Percentiles rank a stretch among this genome's conserved stretches.
Evolutionary conservation across 768 basidiomycete species (phyloP).

Genomic region (Tylopilus rubrobrunneus): DNA sequence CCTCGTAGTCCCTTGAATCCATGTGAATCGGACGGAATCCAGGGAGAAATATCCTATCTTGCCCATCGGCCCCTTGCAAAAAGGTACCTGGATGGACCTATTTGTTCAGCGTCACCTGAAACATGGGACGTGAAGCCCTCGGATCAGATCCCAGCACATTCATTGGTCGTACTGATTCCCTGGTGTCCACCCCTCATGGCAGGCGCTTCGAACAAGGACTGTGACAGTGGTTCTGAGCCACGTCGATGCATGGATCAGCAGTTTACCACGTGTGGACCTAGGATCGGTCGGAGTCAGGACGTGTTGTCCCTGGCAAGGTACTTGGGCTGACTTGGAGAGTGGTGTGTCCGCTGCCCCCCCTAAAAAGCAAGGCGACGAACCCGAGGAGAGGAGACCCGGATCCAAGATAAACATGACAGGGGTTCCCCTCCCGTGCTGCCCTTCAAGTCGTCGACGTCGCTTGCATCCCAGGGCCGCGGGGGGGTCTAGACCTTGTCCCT

Average conservation of each 20-base stretch:
- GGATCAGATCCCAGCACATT: slow-evolving; percentile 12
- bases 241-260: background rate
- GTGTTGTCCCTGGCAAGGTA: background rate
- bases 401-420: slow-evolving; percentile 7
- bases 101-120: background rate
- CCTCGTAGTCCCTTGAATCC: background rate
- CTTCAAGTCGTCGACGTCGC: no score
- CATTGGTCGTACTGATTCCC: slow-evolving; percentile 5
- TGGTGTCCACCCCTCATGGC: background rate
- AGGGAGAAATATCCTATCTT: background rate
- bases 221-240: background rate
- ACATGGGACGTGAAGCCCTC: slow-evolving; percentile 15
- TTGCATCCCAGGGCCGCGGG: slow-evolving; percentile 9
- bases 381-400: slow-evolving; percentile 3
- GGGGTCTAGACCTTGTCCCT: slow-evolving; percentile 1
- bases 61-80: background rate
- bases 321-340: background rate
- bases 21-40: background rate
- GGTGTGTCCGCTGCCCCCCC: background rate
- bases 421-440: background rate
- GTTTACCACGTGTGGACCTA: no score
- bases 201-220: background rate
- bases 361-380: slow-evolving; percentile 3
- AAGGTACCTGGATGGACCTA: background rate
- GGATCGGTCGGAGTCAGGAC: background rate